These are phyloP conservation scores for Blepharisma japonicum DNA, from an alignment of 73 alveolate species.

Conservation along the genomic window DNA sequence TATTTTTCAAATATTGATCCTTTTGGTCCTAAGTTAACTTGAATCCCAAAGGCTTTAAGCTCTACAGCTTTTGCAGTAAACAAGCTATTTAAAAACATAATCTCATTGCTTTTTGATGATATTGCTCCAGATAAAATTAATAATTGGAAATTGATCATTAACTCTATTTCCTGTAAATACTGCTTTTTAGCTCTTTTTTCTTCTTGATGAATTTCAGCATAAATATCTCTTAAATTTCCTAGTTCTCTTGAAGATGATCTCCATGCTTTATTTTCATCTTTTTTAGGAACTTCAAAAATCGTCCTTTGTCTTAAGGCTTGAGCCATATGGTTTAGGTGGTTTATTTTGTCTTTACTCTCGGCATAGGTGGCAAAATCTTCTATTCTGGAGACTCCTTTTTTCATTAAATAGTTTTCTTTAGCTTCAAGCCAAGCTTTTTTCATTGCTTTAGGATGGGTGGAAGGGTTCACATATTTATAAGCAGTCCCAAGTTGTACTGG, in stretches of 20 bases:
- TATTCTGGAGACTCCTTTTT: not conserved
- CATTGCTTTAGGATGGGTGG: constrained; percentile 41
- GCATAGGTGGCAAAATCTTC: constrained; percentile 17
- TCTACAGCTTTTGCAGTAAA: constrained; percentile 41
- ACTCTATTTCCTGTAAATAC: constrained; percentile 53
- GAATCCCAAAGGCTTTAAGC: constrained; percentile 50
- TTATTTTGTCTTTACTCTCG: not conserved
- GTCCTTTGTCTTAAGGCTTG: not conserved
- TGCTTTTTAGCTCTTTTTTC: constrained; percentile 38
- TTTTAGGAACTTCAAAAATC: not conserved
- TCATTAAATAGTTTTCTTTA: not conserved
- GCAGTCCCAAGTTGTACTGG: constrained; percentile 46
- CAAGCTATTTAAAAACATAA: constrained; percentile 48
- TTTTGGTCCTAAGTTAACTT: constrained; percentile 41
- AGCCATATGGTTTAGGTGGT: not conserved
- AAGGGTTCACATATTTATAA: constrained; percentile 15
- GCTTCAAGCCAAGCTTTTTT: constrained; percentile 70
- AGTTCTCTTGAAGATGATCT: constrained; percentile 28
- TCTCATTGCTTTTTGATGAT: constrained; percentile 37
- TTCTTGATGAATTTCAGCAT: constrained; percentile 34
- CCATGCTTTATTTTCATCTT: constrained; percentile 32
- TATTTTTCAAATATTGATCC: constrained; percentile 44
- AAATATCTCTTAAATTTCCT: constrained; percentile 22
- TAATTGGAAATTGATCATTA: constrained; percentile 47
- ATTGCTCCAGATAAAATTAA: constrained; percentile 36